A percentile compares a stretch with the other conserved stretches of the same genome.
Evolutionary conservation across 1,139 yeast species (phyloP).

Genomic region (Yamadazyma blattariae): DNA sequence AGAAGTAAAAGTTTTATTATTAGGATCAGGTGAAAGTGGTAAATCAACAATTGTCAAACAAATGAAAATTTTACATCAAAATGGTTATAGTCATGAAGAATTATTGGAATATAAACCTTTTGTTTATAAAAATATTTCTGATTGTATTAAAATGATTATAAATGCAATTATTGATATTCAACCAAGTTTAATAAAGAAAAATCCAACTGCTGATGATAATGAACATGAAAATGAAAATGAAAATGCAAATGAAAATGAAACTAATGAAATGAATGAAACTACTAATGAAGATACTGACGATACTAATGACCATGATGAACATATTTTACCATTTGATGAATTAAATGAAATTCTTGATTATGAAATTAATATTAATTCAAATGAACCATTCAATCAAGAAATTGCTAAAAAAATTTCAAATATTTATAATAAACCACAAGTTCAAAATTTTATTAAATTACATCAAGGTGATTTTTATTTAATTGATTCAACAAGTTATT

Average conservation of each 20-base stretch:
- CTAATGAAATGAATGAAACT: conserved; percentile 3
- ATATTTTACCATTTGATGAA: conserved; percentile 36
- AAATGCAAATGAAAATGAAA: conserved; percentile 4
- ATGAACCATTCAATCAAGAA: conserved; percentile 40
- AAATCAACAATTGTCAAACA: conserved; percentile 76
- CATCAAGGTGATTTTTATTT: conserved; percentile 76
- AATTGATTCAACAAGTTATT: conserved; percentile 84
- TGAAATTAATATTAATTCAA: conserved; percentile 48
- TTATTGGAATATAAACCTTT: conserved; percentile 64
- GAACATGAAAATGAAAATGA: conserved; percentile 5
- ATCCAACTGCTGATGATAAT: conserved; percentile 5
- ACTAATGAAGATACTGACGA: conserved; percentile 2
- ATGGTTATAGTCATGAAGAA: conserved; percentile 66
- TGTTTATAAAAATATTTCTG: conserved; percentile 64
- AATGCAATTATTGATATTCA: conserved; percentile 53
- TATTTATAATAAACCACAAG: conserved; percentile 57
- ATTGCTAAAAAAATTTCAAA: conserved; percentile 45
- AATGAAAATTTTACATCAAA: conserved; percentile 68
- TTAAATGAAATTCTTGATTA: conserved; percentile 47
- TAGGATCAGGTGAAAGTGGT: conserved; percentile 82
- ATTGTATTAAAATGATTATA: conserved; percentile 61
- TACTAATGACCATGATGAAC: conserved; percentile 4
- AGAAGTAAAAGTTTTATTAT: conserved; percentile 59
- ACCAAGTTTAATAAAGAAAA: conserved; percentile 46
- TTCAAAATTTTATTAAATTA: conserved; percentile 52